Base-by-base conservation (phyloP, 495 filamentous ascomycete genomes). In the Penicillium longicatenatum region DNA sequence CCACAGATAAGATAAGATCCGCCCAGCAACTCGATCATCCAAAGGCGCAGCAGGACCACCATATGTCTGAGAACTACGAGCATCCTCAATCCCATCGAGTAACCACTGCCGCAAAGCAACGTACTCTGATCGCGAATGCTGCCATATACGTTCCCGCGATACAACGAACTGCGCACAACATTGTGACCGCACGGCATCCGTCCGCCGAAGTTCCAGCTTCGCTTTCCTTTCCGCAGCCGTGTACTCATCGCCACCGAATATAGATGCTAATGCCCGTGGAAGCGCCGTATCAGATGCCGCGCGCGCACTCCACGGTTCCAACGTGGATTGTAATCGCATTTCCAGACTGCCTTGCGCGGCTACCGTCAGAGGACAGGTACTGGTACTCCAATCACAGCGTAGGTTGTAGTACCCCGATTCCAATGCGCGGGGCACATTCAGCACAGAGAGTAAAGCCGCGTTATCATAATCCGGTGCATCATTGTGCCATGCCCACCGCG, bases 151-250 rank as follows among this genome's bases (percentile, higher is more conserved):
- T 16, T 71, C 64, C 1, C 69, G 63, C 14, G 68, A 54, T 33
- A 79, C 73, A 16, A 70, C 73, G 60, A 80, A 79, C 48, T 80
- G 77, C 37, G 75, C 76, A 65, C 77, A 80, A 58, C 77, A 80
- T 58, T 77, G 73, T 29, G 75, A 55, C 3, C 77, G 64, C 7
- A 80, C 50, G 5, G 70, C 60, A 49, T 78, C 69, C 24, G 66
- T 66, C 7, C 71, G 55, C 9, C 71, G 64, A 2, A 75, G 66
- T 30, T 59, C 48, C 9, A 64, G 26, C 16, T 52, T 37, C 1
- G 39, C 57, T 1, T 14, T 33, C 1, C 24, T 12, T 12, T 52
- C 20, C 11, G 41, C 26, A 4, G 55, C 42, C 12, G n/a, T 46
- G 16, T 49, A 51, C 14, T 62, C 52, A 1, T 33, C 63, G 5